Evolutionary conservation across 331 rosid species (phyloP).

Genomic region (Acacia concinna): DNA sequence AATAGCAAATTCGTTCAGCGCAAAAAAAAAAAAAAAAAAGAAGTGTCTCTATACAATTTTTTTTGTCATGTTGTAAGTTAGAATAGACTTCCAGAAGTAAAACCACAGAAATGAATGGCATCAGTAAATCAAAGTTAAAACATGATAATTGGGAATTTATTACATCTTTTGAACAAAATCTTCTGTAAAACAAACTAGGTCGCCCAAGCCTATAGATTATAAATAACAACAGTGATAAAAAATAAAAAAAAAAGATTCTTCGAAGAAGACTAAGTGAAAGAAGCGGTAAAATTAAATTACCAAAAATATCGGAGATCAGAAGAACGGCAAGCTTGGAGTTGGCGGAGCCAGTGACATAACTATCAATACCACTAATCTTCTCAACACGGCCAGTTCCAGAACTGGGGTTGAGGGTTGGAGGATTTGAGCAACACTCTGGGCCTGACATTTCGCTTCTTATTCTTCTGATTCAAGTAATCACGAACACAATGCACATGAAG

Average conservation of each 20-base stretch:
- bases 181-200: background rate
- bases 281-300: slow-evolving; percentile 28
- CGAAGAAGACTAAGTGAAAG: background rate
- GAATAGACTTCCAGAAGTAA: background rate
- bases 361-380: slow-evolving; percentile 39
- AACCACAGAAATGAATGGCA: background rate
- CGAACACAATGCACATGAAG: background rate
- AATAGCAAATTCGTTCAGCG: background rate
- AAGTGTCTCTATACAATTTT: background rate
- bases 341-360: slow-evolving; percentile 54
- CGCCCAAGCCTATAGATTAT: background rate
- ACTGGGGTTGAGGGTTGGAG: slow-evolving; percentile 56
- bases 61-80: background rate
- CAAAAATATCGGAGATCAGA: slow-evolving; percentile 58
- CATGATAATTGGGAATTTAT: background rate
- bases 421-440: slow-evolving; percentile 66
- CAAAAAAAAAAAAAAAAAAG: too few species aligned
- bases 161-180: background rate
- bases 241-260: background rate
- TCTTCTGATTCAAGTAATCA: background rate
- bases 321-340: slow-evolving; percentile 57
- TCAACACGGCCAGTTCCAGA: slow-evolving; percentile 64
- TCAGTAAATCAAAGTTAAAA: background rate
- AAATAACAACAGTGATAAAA: background rate
- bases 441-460: slow-evolving; percentile 26